A percentile compares a stretch with the other conserved stretches of the same genome.
phyloP scores from a whole-genome alignment of 164 flowering plant genomes.

The Tinospora cordifolia region DNA sequence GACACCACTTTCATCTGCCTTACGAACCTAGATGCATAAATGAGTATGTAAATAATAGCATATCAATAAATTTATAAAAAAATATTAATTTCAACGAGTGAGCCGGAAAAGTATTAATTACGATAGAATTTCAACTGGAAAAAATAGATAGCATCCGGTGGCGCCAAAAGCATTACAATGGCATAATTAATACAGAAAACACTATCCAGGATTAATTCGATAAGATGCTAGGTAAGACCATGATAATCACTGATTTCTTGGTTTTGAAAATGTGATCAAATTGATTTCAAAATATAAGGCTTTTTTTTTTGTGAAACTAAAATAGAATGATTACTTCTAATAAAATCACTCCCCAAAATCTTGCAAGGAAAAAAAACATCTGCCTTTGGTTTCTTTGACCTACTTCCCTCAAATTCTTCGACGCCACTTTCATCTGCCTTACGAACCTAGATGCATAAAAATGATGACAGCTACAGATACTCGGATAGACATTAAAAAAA shows the following conservation, averaged over 20 bases:
- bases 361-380: not conserved
- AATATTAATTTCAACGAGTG: too few relatives aligned
- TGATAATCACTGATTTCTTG: not conserved
- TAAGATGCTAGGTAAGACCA: not conserved
- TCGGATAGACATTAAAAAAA: not conserved
- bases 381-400: slow-evolving; percentile 41
- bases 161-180: too few relatives aligned
- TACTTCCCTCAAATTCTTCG: slow-evolving; percentile 22
- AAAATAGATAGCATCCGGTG: too few relatives aligned
- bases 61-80: too few relatives aligned
- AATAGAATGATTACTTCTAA: not conserved
- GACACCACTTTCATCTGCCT: slow-evolving; percentile 19
- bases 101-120: too few relatives aligned
- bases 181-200: too few relatives aligned
- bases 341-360: not conserved
- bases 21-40: slow-evolving; percentile 17
- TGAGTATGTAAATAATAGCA: too few relatives aligned
- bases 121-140: too few relatives aligned
- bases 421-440: slow-evolving; percentile 19
- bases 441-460: slow-evolving; percentile 17
- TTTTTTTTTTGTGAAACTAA: not conserved
- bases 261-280: not conserved
- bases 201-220: not conserved
- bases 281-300: too few relatives aligned
- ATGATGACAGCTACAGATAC: not conserved